These are phyloP conservation scores for Stereocaulon alpinum DNA, from an alignment of 495 filamentous ascomycete species.

Conservation along the genomic window DNA sequence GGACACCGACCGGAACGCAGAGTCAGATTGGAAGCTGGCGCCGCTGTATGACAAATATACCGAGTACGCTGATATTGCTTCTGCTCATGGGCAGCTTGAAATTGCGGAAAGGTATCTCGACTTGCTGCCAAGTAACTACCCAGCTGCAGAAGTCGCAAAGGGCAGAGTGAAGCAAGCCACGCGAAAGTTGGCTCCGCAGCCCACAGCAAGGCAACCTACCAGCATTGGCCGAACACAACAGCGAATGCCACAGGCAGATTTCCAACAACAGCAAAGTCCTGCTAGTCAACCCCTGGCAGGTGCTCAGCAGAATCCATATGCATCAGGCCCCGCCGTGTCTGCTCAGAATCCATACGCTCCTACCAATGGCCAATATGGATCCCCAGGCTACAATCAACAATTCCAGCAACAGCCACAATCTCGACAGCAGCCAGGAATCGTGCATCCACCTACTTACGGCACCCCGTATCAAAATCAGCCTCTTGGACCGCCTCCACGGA, in stretches of 20 bases:
- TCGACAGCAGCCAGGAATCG: constrained; percentile 29
- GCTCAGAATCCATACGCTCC: constrained; percentile 52
- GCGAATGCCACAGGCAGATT: constrained; percentile 16
- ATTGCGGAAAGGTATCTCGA: constrained; percentile 86
- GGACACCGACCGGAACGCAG: constrained; percentile 59
- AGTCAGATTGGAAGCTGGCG: constrained; percentile 79
- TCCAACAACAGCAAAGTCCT: constrained; percentile 27
- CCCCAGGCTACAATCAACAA: constrained; percentile 29
- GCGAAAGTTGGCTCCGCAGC: constrained; percentile 47
- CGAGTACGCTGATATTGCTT: constrained; percentile 93
- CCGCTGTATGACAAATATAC: constrained; percentile 88
- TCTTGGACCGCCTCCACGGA: constrained; percentile 50
- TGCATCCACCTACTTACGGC: constrained; percentile 32
- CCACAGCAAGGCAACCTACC: constrained; percentile 27
- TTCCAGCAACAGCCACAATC: constrained; percentile 46
- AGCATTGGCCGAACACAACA: constrained; percentile 21
- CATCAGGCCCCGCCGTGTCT: constrained; percentile 25
- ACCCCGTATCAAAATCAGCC: constrained; percentile 28
- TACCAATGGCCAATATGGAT: constrained; percentile 16
- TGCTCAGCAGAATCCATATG: constrained; percentile 27
- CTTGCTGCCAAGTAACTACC: constrained; percentile 75
- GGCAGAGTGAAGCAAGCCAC: constrained; percentile 81
- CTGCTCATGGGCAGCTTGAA: constrained; percentile 75
- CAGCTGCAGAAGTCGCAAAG: constrained; percentile 78
- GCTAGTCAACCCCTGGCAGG: constrained; percentile 28